These are phyloP conservation scores for Neurospora hispaniola DNA, from an alignment of 495 filamentous ascomycete genomes.

Conservation along the genomic window DNA sequence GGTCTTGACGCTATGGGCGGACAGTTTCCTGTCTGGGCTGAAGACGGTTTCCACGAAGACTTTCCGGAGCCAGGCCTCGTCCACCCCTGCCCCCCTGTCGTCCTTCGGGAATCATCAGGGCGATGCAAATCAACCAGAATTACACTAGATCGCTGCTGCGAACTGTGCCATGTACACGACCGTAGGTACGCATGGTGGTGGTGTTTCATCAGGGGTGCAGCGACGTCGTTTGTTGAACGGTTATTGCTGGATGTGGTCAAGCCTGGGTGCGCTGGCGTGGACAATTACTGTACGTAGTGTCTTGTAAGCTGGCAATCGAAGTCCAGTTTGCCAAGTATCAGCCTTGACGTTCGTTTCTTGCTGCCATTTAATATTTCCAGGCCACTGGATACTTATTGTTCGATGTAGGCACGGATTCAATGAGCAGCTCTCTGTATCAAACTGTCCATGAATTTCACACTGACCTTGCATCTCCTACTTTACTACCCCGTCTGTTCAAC, in stretches of 20 bases:
- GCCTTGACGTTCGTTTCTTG: not conserved
- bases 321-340: not conserved
- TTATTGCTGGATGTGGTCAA: not conserved
- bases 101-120: slow-evolving; percentile 8
- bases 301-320: not conserved
- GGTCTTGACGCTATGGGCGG: not conserved
- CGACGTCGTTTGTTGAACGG: not conserved
- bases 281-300: not conserved
- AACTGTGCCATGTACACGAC: not conserved
- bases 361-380: not conserved
- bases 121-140: not conserved
- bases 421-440: not conserved
- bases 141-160: not conserved
- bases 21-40: slow-evolving; percentile 7
- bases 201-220: slow-evolving; percentile 1
- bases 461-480: not conserved
- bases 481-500: not conserved
- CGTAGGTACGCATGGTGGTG: not conserved
- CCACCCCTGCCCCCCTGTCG: slow-evolving; percentile 15
- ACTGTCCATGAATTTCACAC: not conserved
- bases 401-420: not conserved
- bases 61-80: slow-evolving; percentile 21
- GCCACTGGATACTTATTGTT: not conserved
- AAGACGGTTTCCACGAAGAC: slow-evolving; percentile 23
- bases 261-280: not conserved